Base-by-base conservation (phyloP, 2,329 filamentous ascomycete genomes). In the Colletotrichum karsti region DNA sequence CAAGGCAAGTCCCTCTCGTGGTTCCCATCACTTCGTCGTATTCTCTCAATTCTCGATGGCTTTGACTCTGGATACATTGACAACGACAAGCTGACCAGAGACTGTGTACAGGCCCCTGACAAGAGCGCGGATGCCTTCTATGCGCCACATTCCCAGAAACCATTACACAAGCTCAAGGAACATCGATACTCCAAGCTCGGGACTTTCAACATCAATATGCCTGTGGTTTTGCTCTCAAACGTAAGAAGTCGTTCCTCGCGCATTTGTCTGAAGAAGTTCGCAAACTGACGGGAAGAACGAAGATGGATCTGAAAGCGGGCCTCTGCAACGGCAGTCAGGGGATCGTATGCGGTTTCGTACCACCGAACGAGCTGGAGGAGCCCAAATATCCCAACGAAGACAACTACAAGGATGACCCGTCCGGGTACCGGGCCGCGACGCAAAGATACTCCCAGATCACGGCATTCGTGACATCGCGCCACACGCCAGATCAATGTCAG, bases 401-500 rank as follows among this genome's bases (percentile, higher is more conserved):
- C 3, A 41, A 63, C 2, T 63, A 51, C 61, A 28, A 28, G 15
- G 8, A 35, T 1, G 33, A 51, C 8, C 5, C 24, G 3, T 4
- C 9, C 7, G 61, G 24, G 2, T 57, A 13, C 53, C 2, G 4
- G 1, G 30, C 9, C 26, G 53, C 59, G 1, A 37, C 4, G 18
- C 26, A 46, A 9, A 44, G 28, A 8, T 55, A 37, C 13, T 4
- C 7, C 10, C 41, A 7, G 5, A 48, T 26, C 3, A 4, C 12
- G 18, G 2, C 18, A 2, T 59, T 59, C 39, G 5, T 35, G 12
- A 4, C 15, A n/a, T 5, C n/a, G 13, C 5, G 2, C 5, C n/a
- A 81, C 0, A 71, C 76, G 12, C 12, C 13, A 2, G 30, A 7
- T 0, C 20, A n/a, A 2, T 51, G 57, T 60, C 4, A 60, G 44